Base-by-base conservation (phyloP, 2,329 filamentous ascomycete species). In the Blumeriella jaapii region DNA sequence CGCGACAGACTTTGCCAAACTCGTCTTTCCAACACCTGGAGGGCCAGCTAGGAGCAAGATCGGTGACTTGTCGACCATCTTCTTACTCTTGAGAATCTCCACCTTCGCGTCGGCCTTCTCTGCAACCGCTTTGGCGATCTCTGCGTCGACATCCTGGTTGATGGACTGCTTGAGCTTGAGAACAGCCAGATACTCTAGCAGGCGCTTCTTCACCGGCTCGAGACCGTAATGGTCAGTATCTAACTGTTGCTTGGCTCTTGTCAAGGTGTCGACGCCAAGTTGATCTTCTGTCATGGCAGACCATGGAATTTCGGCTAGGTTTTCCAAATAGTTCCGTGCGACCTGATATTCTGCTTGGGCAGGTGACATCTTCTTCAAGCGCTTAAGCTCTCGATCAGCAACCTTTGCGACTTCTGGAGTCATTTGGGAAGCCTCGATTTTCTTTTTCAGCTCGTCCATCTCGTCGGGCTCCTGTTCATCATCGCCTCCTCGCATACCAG, bases 291-390 rank as follows among this genome's bases (percentile, higher is more conserved):
- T 96, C 33, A 74, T 67, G 45, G 77, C 76, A 2, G 79, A 74
- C 91, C 91, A 98, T 0, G 91, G 91, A 31, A 98, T 91, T 55
- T 98, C 91, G 0, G 85, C 73, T 38, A 98, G 63, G 9, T 86
- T 96, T 60, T 98, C 91, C 9, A 98, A 68, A 61, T 95, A 98
- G 31, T 86, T 93, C 45, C 89, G 69, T 47, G 82, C 85, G 9
- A 98, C 89, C 44, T 91, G 84, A 54, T 95, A 95, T 54, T 98
- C 91, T 23, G 93, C 89, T 55, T 96, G 91, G 32, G 84, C 84
- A 0, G 91, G 87, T 52, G 85, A 87, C 84, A 96, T 96, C 64
- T 94, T 94, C 52, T 82, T 82, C 42, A 98, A 62, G 14, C 91
- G 71, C 52, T 84, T 83, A 29, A 98, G 59, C 58, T 98, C 91